A percentile compares a stretch with the other conserved stretches of the same genome.
Conservation (phyloP, 2,329 filamentous ascomycete species). For the Phialemoniopsis sp. region DNA sequence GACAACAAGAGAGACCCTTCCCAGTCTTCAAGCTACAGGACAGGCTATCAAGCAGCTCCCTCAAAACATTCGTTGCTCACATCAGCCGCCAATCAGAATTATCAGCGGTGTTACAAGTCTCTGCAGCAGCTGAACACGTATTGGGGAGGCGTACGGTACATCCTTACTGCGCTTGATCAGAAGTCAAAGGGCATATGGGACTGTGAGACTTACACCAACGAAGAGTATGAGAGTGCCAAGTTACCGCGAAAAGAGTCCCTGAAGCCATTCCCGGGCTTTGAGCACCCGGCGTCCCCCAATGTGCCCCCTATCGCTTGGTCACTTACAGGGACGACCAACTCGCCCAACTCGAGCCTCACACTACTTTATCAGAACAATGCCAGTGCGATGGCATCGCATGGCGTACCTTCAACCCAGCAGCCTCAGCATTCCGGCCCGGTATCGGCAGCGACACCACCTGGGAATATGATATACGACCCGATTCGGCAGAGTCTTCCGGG, state of each 20-base stretch:
- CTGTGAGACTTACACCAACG: slow-evolving; percentile 60
- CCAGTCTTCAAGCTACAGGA: slow-evolving; percentile 2
- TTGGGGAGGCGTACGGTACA: slow-evolving; percentile 85
- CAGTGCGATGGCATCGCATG: slow-evolving; percentile 11
- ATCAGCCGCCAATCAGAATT: slow-evolving; percentile 80
- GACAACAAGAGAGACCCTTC: slow-evolving; percentile 17
- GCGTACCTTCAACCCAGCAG: neutral
- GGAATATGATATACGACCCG: slow-evolving; percentile 58
- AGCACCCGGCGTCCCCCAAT: slow-evolving; percentile 44
- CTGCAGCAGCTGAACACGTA: slow-evolving; percentile 77
- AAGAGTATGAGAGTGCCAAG: slow-evolving; percentile 74
- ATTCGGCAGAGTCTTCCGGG: slow-evolving; percentile 53
- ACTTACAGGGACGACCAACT: slow-evolving; percentile 82
- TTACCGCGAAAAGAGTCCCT: slow-evolving; percentile 39
- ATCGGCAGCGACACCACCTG: slow-evolving; percentile 44
- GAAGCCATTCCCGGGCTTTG: slow-evolving; percentile 36
- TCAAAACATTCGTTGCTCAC: slow-evolving; percentile 73
- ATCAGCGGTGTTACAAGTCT: slow-evolving; percentile 81
- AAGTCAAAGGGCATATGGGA: slow-evolving; percentile 85
- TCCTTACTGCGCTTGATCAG: slow-evolving; percentile 79
- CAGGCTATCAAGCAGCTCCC: slow-evolving; percentile 1
- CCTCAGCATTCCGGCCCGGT: slow-evolving; percentile 16
- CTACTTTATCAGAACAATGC: slow-evolving; percentile 66
- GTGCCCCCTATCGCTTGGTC: slow-evolving; percentile 71
- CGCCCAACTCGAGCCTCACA: slow-evolving; percentile 77